Base-by-base conservation (phyloP, 129 eudicot genomes). In the Escallonia rubra region DNA sequence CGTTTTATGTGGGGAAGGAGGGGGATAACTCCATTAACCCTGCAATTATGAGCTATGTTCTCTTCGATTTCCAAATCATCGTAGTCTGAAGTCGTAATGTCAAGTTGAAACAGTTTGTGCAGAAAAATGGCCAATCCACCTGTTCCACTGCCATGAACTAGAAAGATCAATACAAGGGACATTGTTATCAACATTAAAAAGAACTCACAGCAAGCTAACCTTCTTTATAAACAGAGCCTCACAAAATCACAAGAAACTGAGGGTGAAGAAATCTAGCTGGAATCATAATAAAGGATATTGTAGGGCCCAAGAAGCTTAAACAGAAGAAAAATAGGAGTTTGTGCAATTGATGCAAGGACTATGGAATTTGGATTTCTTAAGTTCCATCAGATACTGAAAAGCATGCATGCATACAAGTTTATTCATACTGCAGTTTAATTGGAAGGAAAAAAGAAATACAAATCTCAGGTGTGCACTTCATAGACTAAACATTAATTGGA, bases 41-140 rank as follows among this genome's bases (percentile, higher is more conserved):
- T 83, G 84, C 96, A 93, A 67, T 93, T 93, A 74, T 93, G 80
- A 72, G 92, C 95, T 51, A 93, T 93, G 69, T 93, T 89, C 61
- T 86, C 98, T 85, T 86, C 96, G 54, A 93, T 93, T 57, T 93
- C 98, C 61, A 69, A 74, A 79, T 93, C 98, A 79, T 93, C 92
- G 62, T 89, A 93, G 74, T 93, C 98, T 14, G 96, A 93, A 67
- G 98, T 93, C 12, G 98, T 86, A 67, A 93, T 84, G 68, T 89
- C 96, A 16, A 89, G 77, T 74, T 84, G 74, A 79, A 76, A 80
- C 40, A 80, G 48, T 78, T 86, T 93, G 54, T 63, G 66, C 76
- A 93, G 61, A 81, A 80, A 89, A 60, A 93, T 89, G 48, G 98
- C 96, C 78, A 93, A 82, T 45, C 96, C 96, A 71, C 98, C 98